A percentile compares a stretch with the other conserved stretches of the same genome.
Conservation (phyloP, 768 basidiomycete species). For the Psilocybe tampanensis region DNA sequence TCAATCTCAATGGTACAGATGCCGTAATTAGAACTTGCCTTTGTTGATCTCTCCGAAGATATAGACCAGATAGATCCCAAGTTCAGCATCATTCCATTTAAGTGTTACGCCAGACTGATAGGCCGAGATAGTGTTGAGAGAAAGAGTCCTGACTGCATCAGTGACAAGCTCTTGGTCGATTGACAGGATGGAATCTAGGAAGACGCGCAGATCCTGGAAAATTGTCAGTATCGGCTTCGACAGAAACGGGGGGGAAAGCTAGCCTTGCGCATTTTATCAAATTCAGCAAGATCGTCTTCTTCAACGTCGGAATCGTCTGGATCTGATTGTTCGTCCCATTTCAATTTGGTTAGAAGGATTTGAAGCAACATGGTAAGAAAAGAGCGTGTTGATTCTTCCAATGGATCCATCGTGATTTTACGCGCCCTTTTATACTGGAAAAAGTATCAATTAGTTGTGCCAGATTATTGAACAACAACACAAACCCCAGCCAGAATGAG, state of each 20-base stretch:
- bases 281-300: constrained; percentile 83
- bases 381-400: constrained; percentile 66
- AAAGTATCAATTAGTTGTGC: not conserved
- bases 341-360: constrained; percentile 84
- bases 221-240: constrained; percentile 14
- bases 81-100: constrained; percentile 92
- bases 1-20: constrained; percentile 10
- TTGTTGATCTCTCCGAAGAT: constrained; percentile 94
- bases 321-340: constrained; percentile 84
- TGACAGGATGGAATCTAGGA: constrained; percentile 84
- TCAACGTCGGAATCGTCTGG: constrained; percentile 85
- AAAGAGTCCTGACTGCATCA: constrained; percentile 69
- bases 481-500: constrained; percentile 74
- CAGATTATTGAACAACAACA: constrained; percentile 13
- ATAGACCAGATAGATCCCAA: constrained; percentile 91
- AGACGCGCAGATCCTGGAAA: constrained; percentile 76
- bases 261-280: constrained; percentile 87
- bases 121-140: constrained; percentile 72
- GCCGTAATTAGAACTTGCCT: constrained; percentile 48
- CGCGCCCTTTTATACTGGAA: constrained; percentile 77
- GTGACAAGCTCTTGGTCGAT: constrained; percentile 89
- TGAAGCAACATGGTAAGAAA: constrained; percentile 81
- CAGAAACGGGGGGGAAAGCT: constrained; percentile 12
- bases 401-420: constrained; percentile 59
- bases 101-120: constrained; percentile 65